A percentile compares a stretch with the other conserved stretches of the same genome.
These are phyloP conservation scores for Forsythia suspensa DNA, from an alignment of 257 asterid species.

Conservation along the genomic window DNA sequence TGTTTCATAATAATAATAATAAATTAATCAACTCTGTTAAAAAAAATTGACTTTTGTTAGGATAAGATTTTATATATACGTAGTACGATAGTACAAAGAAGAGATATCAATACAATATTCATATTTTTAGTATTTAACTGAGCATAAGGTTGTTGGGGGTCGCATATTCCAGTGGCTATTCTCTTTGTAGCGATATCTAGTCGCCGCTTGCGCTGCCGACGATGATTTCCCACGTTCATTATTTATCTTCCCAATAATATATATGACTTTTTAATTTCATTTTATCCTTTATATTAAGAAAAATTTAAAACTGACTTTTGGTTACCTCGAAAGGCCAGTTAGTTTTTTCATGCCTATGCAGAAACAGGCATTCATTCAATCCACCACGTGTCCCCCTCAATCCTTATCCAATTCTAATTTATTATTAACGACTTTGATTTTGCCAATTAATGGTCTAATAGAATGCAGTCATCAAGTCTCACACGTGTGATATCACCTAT, in stretches of 20 bases:
- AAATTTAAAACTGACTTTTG: slow-evolving; percentile 31
- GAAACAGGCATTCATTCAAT: background rate
- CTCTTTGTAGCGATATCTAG: slow-evolving; percentile 16
- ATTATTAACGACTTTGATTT: slow-evolving; percentile 10
- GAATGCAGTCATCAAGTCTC: background rate
- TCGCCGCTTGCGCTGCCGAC: slow-evolving; percentile 38
- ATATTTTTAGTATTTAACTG: background rate
- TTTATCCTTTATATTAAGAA: background rate
- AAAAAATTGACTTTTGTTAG: background rate
- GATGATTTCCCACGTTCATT: background rate
- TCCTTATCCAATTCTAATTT: slow-evolving; percentile 1
- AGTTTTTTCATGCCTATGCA: slow-evolving; percentile 14
- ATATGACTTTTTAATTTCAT: no score
- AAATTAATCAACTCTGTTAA: no score
- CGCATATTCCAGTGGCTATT: slow-evolving; percentile 34
- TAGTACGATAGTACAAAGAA: background rate
- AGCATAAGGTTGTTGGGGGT: background rate
- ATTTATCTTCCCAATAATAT: background rate
- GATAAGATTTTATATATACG: background rate
- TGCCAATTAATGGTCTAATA: background rate
- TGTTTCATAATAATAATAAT: no score
- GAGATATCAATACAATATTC: background rate
- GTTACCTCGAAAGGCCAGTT: slow-evolving; percentile 36
- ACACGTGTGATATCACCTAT: no score
- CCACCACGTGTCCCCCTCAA: slow-evolving; percentile 23